Conservation (phyloP, 2,329 filamentous ascomycete species). For the Colletotrichum sp. region DNA sequence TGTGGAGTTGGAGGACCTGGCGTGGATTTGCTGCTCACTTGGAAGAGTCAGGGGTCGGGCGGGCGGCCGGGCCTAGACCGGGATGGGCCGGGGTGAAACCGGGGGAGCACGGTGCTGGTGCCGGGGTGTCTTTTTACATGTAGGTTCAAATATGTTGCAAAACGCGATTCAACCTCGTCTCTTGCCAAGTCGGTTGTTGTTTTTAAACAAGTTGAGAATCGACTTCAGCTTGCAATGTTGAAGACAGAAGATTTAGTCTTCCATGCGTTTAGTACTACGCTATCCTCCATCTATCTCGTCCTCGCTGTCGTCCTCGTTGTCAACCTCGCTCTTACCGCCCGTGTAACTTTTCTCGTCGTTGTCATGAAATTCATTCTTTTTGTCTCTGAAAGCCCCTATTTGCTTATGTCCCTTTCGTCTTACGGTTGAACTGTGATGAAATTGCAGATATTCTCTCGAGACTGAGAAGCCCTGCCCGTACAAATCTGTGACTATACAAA, state of each 20-base stretch:
- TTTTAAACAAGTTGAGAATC: too few species aligned
- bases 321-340: too few species aligned
- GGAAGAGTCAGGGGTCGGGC: not conserved
- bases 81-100: not conserved
- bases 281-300: not conserved
- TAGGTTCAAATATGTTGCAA: not conserved
- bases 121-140: not conserved
- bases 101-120: not conserved
- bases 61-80: not conserved
- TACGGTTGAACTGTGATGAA: too few species aligned
- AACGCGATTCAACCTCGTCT: fast-evolving
- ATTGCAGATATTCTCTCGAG: not conserved
- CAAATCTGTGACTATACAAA: not conserved
- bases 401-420: too few species aligned
- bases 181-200: too few species aligned
- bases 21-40: not conserved
- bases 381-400: too few species aligned
- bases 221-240: too few species aligned
- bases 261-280: not conserved
- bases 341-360: not conserved
- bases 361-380: not conserved
- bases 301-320: too few species aligned
- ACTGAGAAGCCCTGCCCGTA: not conserved
- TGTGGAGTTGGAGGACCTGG: not conserved
- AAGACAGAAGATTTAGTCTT: not conserved